These are phyloP conservation scores for Akanthomyces lecanii DNA, from an alignment of 2,329 filamentous ascomycete species.

Conservation along the genomic window DNA sequence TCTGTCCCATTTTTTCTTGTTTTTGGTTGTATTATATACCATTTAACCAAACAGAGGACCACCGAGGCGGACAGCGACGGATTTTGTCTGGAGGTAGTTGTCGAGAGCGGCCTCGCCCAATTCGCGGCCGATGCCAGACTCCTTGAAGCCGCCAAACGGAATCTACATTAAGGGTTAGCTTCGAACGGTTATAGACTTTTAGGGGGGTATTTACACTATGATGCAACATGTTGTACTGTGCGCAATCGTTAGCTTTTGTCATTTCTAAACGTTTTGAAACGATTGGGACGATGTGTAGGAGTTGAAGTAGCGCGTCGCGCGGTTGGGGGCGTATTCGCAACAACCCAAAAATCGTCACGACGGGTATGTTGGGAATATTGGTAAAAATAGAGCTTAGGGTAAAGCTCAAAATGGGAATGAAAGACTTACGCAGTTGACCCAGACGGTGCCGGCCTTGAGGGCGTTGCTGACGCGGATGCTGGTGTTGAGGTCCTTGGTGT, in stretches of 20 bases:
- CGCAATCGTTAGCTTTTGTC: background rate
- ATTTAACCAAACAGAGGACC: conserved; percentile 35
- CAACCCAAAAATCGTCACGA: too few species aligned
- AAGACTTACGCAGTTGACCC: conserved; percentile 39
- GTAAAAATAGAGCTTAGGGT: too few species aligned
- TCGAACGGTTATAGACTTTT: too few species aligned
- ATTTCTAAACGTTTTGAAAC: background rate
- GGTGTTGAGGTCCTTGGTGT: conserved; percentile 75
- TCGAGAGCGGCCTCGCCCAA: conserved; percentile 62
- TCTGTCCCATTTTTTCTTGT: background rate
- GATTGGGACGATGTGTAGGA: background rate
- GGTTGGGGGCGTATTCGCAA: too few species aligned
- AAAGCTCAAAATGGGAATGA: too few species aligned
- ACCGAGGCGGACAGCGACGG: conserved; percentile 53
- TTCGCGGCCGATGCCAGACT: conserved; percentile 74
- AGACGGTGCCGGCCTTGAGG: conserved; percentile 62
- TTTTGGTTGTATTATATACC: background rate
- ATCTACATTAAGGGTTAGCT: conserved; percentile 36
- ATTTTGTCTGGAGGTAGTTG: conserved; percentile 68
- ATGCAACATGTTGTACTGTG: conserved; percentile 64
- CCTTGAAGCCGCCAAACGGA: conserved; percentile 72
- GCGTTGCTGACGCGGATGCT: conserved; percentile 71
- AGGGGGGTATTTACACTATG: conserved; percentile 29
- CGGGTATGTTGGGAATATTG: too few species aligned
- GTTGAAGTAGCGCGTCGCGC: background rate